Evolutionary conservation across 495 filamentous ascomycete genomes (phyloP).

Genomic region (Astrothelium subdiscretum): DNA sequence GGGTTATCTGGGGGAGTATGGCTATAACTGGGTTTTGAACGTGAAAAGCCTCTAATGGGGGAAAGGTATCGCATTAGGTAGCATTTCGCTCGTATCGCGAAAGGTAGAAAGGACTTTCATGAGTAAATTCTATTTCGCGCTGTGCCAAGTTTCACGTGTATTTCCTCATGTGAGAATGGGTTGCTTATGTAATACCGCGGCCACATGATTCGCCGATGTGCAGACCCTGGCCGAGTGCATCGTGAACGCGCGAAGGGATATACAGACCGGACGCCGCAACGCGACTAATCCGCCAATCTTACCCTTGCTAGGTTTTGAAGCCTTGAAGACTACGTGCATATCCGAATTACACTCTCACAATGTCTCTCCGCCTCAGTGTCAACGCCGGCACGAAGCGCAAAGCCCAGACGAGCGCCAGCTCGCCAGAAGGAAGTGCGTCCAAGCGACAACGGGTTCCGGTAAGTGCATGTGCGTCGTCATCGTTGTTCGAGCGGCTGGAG

Average conservation of each 20-base stretch:
- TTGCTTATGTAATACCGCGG: not conserved
- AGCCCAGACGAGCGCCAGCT: conserved; percentile 12
- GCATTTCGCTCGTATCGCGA: not conserved
- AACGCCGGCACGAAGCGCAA: not conserved
- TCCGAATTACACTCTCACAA: not conserved
- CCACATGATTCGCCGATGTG: not conserved
- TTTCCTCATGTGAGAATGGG: not conserved
- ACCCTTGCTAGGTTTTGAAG: not conserved
- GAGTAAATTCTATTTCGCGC: too few species aligned
- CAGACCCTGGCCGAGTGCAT: not conserved
- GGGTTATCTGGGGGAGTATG: not conserved
- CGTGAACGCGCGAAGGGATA: not conserved
- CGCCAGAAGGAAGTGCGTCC: conserved; percentile 44
- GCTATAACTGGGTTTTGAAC: too few species aligned
- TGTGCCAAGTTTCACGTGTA: not conserved
- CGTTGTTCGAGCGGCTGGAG: not conserved
- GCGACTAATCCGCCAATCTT: not conserved
- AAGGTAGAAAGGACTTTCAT: not conserved
- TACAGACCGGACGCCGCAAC: not conserved
- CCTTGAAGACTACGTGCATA: not conserved
- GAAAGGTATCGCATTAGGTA: too few species aligned
- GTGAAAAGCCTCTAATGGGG: too few species aligned
- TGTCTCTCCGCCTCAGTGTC: conserved; percentile 1
- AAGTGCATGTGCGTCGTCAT: conserved; percentile 24
- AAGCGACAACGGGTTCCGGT: conserved; percentile 52